Conservation (phyloP, 208 protist species). For the Porcisia deanei region DNA sequence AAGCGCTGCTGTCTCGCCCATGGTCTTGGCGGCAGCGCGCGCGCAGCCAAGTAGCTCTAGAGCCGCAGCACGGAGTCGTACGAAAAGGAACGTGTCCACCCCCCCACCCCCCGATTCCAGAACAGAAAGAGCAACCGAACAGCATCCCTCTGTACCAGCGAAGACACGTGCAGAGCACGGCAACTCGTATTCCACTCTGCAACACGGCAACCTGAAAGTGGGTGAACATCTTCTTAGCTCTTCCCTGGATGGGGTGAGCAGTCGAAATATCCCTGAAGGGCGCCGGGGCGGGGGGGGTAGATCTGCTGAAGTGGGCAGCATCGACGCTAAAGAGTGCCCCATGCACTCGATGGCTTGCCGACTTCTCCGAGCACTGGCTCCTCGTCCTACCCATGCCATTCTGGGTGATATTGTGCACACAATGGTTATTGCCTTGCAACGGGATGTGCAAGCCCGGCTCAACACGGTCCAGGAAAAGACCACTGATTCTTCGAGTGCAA, state of each 20-base stretch:
- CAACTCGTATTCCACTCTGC: neutral
- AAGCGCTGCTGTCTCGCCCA: neutral
- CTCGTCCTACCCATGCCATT: conserved; percentile 48
- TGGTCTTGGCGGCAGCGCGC: neutral
- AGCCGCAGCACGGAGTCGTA: conserved; percentile 4
- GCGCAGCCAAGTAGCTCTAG: neutral
- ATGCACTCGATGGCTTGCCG: conserved; percentile 17
- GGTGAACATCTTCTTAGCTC: neutral
- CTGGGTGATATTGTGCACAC: conserved; percentile 69
- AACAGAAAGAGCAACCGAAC: neutral
- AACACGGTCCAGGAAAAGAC: neutral
- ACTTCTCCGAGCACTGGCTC: conserved; percentile 69
- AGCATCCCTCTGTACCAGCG: neutral
- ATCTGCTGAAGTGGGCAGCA: neutral
- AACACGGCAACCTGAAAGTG: neutral
- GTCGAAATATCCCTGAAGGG: neutral
- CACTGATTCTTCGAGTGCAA: conserved; percentile 3
- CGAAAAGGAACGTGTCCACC: neutral
- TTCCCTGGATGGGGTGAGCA: neutral
- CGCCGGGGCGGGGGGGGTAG: neutral
- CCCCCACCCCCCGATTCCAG: neutral
- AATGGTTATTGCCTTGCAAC: conserved; percentile 56
- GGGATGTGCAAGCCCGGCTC: conserved; percentile 33
- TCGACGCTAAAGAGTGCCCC: neutral
- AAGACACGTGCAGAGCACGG: neutral